Base-by-base conservation (phyloP, 805 yeast species). In the Barnettozyma botsteinii region DNA sequence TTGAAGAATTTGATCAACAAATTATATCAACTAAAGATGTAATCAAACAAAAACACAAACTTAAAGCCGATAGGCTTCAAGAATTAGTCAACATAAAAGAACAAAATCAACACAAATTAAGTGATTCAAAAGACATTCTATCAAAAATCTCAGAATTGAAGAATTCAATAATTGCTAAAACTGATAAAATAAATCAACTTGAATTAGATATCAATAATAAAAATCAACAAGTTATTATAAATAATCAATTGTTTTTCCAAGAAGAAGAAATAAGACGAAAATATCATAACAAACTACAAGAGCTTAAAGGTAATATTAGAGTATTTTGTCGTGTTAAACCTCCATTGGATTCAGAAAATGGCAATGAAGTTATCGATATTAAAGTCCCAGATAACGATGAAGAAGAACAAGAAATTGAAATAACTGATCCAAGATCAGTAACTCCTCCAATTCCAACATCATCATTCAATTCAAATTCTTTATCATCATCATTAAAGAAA, bases 261-360 rank as follows among this genome's bases (percentile, higher is more conserved):
- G 77, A 74, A 43, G 91, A 84, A 49, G 59, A 66, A 1, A 53
- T 65, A 27, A 67, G 96, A 45, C 65, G 96, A 9, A 53, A 62
- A 12, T 57, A 85, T 2, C 96, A 87, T 53, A 80, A 85, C 54
- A 70, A 68, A 46, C 64, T 91, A 6, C 96, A 88, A 59, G 95
- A 86, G 44, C 59, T 91, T 28, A 85, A 88, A 59, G 98, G 98
- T 1, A 93, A 87, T 52, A 88, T 93, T 25, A 65, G 98, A 34
- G 97, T 91, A 0, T 86, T 81, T 52, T 91, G 97, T 56, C 70
- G 98, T 28, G 69, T 91, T 5, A 70, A 94, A 40, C 96, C 96
- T 0, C 63, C 67, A 6, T 45, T 60, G 36, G 11, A 45, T 38
- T 42, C 50, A 50, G 50, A 53, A 31, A 49, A 50, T 24, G 38